phyloP scores from a whole-genome alignment of 176 grass and related monocot species.

The Zoysia japonica region DNA sequence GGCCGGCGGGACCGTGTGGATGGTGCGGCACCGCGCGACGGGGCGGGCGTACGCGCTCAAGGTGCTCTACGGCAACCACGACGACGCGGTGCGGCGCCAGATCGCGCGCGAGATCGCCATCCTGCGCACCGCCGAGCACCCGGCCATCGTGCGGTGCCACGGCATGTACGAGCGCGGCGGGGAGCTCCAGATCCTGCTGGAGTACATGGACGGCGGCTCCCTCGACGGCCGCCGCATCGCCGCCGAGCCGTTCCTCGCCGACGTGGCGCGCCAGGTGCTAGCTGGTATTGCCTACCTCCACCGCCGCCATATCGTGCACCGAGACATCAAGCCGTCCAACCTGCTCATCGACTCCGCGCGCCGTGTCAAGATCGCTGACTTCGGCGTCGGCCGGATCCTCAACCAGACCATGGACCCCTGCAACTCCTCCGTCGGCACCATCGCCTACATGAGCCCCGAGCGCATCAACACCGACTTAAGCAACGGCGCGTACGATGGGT shows the following conservation, averaged over 20 bases:
- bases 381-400: conserved; percentile 72
- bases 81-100: conserved; percentile 63
- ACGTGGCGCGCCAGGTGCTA: conserved; percentile 80
- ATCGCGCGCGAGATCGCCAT: conserved; percentile 89
- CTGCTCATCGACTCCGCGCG: conserved; percentile 74
- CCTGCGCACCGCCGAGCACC: conserved; percentile 74
- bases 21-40: conserved; percentile 57
- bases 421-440: conserved; percentile 84
- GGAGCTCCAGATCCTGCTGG: conserved; percentile 91
- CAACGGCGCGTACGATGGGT: conserved; percentile 77
- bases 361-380: conserved; percentile 92
- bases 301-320: conserved; percentile 85
- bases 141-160: conserved; percentile 75
- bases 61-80: conserved; percentile 81
- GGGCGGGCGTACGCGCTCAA: conserved; percentile 59
- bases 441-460: conserved; percentile 99
- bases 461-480: conserved; percentile 94
- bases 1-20: conserved; percentile 67
- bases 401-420: conserved; percentile 96
- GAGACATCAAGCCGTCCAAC: conserved; percentile 96
- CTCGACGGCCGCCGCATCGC: conserved; percentile 76
- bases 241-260: conserved; percentile 61
- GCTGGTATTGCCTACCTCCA: conserved; percentile 80
- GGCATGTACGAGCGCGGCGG: conserved; percentile 89
- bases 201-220: conserved; percentile 92